A percentile compares a stretch with the other conserved stretches of the same genome.
Evolutionary conservation across 768 basidiomycete genomes (phyloP).

Genomic region (Dioszegia hungarica): DNA sequence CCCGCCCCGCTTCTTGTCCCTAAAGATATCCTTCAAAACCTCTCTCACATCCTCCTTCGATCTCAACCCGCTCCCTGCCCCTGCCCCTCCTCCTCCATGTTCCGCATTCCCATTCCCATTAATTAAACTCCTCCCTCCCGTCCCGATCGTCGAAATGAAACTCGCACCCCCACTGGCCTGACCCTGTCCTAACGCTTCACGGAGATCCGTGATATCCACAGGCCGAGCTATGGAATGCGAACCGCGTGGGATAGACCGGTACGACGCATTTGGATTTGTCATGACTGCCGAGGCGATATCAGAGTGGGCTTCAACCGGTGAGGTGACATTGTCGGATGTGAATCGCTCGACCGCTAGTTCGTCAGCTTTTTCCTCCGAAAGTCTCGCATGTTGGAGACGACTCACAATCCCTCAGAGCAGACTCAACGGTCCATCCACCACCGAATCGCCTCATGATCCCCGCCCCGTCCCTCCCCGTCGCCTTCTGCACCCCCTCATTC

Average conservation of each 20-base stretch:
- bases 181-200: conserved; percentile 62
- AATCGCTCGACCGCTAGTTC: conserved; percentile 36
- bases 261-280: conserved; percentile 84
- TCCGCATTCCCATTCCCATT: neutral
- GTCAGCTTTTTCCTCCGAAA: neutral
- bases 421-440: conserved; percentile 66
- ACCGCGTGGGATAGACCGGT: conserved; percentile 64
- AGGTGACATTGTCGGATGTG: too few relatives aligned
- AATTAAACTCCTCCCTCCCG: conserved; percentile 1
- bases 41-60: conserved; percentile 32
- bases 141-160: conserved; percentile 9
- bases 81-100: neutral
- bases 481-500: conserved; percentile 58
- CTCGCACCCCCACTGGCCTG: neutral
- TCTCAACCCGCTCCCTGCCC: neutral
- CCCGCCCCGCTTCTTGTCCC: conserved; percentile 28
- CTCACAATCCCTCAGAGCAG: conserved; percentile 69
- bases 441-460: conserved; percentile 58
- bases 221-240: conserved; percentile 56
- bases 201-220: conserved; percentile 79
- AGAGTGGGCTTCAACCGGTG: conserved; percentile 24
- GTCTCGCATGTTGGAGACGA: neutral
- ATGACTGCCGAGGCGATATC: conserved; percentile 55
- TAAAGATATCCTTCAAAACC: conserved; percentile 46
- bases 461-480: conserved; percentile 62